These are phyloP conservation scores for Micractinium conductrix DNA, from an alignment of 139 green algal genomes.

Conservation along the genomic window DNA sequence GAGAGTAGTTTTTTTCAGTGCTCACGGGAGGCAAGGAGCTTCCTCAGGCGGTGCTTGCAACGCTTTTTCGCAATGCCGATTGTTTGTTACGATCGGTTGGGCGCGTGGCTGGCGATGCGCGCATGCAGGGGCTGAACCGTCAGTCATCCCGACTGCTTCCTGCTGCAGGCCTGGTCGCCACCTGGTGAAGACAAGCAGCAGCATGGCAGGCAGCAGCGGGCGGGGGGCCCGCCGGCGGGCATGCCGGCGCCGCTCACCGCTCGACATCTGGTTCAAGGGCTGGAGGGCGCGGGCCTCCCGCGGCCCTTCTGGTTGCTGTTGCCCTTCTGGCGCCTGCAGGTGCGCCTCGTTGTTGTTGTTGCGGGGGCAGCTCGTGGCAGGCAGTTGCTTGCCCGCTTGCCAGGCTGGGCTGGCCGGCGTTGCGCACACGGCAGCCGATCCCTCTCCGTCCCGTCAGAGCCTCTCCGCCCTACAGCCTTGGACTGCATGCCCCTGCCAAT, in stretches of 20 bases:
- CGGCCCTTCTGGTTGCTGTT: background rate
- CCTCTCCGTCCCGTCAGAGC: background rate
- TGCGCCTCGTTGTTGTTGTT: background rate
- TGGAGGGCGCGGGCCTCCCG: background rate
- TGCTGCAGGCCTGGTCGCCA: conserved; percentile 7
- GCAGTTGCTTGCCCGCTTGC: background rate
- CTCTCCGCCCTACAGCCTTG: background rate
- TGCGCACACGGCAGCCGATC: background rate
- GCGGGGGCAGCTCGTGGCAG: background rate
- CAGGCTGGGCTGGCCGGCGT: background rate
- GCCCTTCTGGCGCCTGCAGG: background rate
- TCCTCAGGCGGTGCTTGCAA: background rate
- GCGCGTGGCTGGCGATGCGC: background rate
- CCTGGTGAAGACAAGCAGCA: background rate
- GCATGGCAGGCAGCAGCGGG: background rate
- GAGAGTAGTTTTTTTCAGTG: background rate
- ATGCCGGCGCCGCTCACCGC: background rate
- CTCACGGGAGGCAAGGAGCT: background rate
- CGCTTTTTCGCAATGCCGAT: background rate
- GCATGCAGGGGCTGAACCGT: too few relatives aligned
- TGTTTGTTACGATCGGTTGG: background rate
- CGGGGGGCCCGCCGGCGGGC: background rate
- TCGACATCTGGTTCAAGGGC: background rate
- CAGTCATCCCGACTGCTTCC: too few relatives aligned
- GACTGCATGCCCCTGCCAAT: background rate